These are phyloP conservation scores for Coleophoma cylindrospora DNA, from an alignment of 2,329 filamentous ascomycete species.

Conservation along the genomic window DNA sequence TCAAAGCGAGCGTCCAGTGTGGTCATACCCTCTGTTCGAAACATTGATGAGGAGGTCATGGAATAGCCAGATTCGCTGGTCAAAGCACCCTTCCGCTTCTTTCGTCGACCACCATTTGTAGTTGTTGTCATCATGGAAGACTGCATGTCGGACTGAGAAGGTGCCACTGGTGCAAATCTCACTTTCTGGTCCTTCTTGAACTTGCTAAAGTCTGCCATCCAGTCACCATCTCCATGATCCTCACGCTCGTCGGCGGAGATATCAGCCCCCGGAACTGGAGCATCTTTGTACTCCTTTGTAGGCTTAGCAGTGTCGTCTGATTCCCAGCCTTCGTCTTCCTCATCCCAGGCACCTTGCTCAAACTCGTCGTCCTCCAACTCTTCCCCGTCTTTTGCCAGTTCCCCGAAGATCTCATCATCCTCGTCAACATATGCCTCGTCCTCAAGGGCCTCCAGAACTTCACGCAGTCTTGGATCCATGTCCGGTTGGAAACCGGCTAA, in stretches of 20 bases:
- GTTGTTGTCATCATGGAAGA: constrained; percentile 71
- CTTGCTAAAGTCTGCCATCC: constrained; percentile 88
- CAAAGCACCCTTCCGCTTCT: constrained; percentile 93
- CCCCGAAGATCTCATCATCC: constrained; percentile 75
- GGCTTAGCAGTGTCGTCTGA: constrained; percentile 87
- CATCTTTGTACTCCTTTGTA: constrained; percentile 44
- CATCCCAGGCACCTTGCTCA: constrained; percentile 56
- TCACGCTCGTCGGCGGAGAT: constrained; percentile 48
- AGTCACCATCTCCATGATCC: constrained; percentile 67
- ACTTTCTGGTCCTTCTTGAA: constrained; percentile 79
- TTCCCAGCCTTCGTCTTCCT: constrained; percentile 81
- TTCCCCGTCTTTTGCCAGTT: constrained; percentile 62
- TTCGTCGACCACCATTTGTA: constrained; percentile 72
- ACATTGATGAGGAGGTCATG: constrained; percentile 85
- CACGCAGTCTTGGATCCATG: constrained; percentile 90
- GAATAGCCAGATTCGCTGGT: constrained; percentile 85
- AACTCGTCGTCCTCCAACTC: constrained; percentile 81
- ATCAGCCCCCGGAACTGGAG: constrained; percentile 31
- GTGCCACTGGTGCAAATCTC: constrained; percentile 30
- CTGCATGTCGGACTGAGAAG: constrained; percentile 58
- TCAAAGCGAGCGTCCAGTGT: constrained; percentile 90
- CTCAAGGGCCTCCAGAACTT: constrained; percentile 88
- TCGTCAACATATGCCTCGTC: constrained; percentile 91
- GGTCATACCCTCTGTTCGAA: constrained; percentile 80
- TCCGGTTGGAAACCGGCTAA: constrained; percentile 94